Evolutionary conservation across 257 asterid genomes (phyloP), one percentile per base, ranked within the genome.

Genomic region (Nicotiana obtusifolia): DNA sequence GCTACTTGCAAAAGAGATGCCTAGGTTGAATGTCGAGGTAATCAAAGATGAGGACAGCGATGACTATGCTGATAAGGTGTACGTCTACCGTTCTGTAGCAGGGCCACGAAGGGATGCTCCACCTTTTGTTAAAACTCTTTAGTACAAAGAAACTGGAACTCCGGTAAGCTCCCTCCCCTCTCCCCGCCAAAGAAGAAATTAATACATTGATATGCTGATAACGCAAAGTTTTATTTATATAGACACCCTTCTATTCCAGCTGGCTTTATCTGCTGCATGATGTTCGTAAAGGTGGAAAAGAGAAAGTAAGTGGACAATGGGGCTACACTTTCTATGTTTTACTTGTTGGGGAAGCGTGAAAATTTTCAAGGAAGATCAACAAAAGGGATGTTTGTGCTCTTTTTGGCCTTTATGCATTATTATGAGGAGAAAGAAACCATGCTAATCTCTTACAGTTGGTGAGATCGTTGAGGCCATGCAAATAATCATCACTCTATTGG

Each of bases 101-200:
- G 97, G 98, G 84, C 92, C 93, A 20, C 88, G 98, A 82, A 81
- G 64, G 75, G 98, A 94, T 66, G 95, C 97, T 66, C 98, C 98
- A 5, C 88, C 94, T 5, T 94, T 90, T 22, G 98, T 94, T 82
- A 85, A 85, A 81, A 93, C 93, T 52, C 91, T 93, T 76, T 93
- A 92, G 92, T 64, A 7, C 30, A 22, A 47, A 77, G 77, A 15
- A 20, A 3, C 79, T 14, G 44, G 44, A 15, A 24, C 17, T 73
- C 14, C 15, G 62, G 79, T 73, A 73, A 73, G 79, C 61, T 49
- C 37, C 78, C 28, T 26, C 19, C 10, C 68, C 66, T 24, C 68
- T 11, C 37, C 15, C 1, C 15, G 9, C 7, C 33, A 22, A 4
- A 60, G 31, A 59, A 59, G 66, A 60, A 57, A 19, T 7, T 19